These are phyloP conservation scores for Trebouxia sp. DNA, from an alignment of 139 green algal species.

Conservation along the genomic window DNA sequence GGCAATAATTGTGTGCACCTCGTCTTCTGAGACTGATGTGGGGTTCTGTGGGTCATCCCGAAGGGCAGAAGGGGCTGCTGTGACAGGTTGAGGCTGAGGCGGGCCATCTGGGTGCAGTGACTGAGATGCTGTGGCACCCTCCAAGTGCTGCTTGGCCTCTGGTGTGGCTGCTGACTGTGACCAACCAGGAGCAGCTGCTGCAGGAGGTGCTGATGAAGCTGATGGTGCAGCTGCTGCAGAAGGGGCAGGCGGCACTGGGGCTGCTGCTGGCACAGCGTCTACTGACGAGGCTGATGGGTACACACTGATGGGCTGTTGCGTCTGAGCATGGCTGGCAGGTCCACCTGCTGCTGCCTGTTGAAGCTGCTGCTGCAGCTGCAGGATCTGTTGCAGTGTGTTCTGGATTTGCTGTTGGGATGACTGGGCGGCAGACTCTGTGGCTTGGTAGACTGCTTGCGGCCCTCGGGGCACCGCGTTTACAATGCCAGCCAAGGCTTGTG, in stretches of 20 bases:
- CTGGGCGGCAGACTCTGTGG: constrained; percentile 33
- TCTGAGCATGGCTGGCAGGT: constrained; percentile 6
- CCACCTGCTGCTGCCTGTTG: background rate
- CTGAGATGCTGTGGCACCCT: background rate
- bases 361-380: constrained; percentile 22
- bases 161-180: background rate
- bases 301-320: too few species aligned
- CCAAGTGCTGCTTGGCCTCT: background rate
- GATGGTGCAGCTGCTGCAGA: background rate
- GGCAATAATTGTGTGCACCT: constrained; percentile 7
- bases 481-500: background rate
- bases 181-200: background rate
- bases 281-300: background rate
- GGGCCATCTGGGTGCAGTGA: background rate
- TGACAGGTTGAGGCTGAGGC: background rate
- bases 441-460: constrained; percentile 14
- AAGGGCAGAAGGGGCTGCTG: too few species aligned
- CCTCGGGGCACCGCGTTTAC: background rate
- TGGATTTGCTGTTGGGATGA: constrained; percentile 4
- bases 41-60: background rate
- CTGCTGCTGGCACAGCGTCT: background rate
- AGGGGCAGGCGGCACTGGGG: background rate
- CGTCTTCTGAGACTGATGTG: constrained; percentile 23
- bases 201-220: background rate
- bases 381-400: background rate